Evolutionary conservation across 352 stramenopile species (phyloP), one percentile per base, ranked within the genome.

Genomic region (Albugo candida): DNA sequence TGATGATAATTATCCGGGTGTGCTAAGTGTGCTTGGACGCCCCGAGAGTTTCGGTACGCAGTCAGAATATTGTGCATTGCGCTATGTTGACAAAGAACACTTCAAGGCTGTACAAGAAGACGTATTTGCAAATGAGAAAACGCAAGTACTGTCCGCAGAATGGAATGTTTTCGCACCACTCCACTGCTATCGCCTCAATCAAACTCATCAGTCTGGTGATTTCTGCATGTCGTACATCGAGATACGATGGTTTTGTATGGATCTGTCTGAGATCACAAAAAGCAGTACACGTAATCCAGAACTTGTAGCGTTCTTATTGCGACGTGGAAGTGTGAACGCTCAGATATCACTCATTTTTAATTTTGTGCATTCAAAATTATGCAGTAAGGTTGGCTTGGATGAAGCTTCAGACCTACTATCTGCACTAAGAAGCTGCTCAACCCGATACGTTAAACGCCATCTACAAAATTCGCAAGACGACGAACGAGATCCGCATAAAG

Each of bases 131-230:
- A 31, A 31, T 10, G 38, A 43, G 20, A 24, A 19, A 24, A 19
- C 20, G 8, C 17, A 43, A 24, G 20, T 24, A 24, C 17, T 43
- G 38, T 19, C 17, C 8, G 38, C 66, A 12, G 63, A 59, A 14
- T 87, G 75, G 75, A 58, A 56, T 19, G 83, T 84, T 52, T 47
- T 82, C n/a, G 40, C 59, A 2, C 70, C 71, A 0, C 72, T 83
- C 55, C 59, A 84, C 24, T 70, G 79, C 5, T 62, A 70, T 41
- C 67, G 68, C 17, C 65, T 58, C 11, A 61, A 65, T 48, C 61
- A 49, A 36, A 53, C 45, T 36, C 61, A 62, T 43, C 53, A 43
- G 0, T 19, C 17, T 3, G 38, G 38, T 24, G 8, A 3, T 40
- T 43, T 13, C 43, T 14, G 46, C 47, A 35, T 18, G 13, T 55